phyloP scores from a whole-genome alignment of 2,329 filamentous ascomycete species.

The Beauveria medogensis region DNA sequence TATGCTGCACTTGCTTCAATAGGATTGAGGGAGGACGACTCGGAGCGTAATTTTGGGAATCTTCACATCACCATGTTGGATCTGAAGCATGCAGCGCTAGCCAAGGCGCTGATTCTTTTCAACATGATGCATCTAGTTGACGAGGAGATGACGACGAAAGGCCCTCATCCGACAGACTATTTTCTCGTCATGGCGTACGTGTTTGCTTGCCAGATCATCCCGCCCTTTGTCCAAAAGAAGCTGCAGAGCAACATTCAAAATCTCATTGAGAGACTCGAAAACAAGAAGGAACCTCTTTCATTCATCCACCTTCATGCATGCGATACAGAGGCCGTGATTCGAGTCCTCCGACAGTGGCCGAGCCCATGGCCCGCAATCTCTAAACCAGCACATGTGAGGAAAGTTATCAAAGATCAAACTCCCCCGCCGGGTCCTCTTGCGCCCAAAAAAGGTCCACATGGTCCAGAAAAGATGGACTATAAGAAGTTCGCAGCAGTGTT shows the following conservation, averaged over 20 bases:
- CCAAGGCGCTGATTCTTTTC: slow-evolving; percentile 18
- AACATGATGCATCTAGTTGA: slow-evolving; percentile 10
- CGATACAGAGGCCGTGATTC: slow-evolving; percentile 4
- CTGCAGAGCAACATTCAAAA: slow-evolving; percentile 14
- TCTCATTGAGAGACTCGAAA: slow-evolving; percentile 14
- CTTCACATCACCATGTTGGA: slow-evolving; percentile 19
- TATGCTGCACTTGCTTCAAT: slow-evolving; percentile 14
- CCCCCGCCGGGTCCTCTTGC: background rate
- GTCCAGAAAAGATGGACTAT: background rate
- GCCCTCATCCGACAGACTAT: slow-evolving; percentile 3
- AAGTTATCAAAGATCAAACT: slow-evolving; percentile 3
- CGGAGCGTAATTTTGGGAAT: background rate
- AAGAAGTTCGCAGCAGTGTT: background rate
- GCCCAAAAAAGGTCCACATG: background rate
- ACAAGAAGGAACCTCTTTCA: background rate
- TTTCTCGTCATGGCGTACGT: slow-evolving; percentile 16
- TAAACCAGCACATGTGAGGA: background rate
- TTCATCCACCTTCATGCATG: background rate
- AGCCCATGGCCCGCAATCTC: background rate
- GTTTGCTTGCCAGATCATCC: slow-evolving; percentile 14
- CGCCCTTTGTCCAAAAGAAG: slow-evolving; percentile 14
- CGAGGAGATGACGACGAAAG: background rate
- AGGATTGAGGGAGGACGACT: background rate
- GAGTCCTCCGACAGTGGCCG: slow-evolving; percentile 13
- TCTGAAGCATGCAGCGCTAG: slow-evolving; percentile 17